Base-by-base conservation (phyloP, 1,284 basidiomycete species). In the Trametes pubescens region DNA sequence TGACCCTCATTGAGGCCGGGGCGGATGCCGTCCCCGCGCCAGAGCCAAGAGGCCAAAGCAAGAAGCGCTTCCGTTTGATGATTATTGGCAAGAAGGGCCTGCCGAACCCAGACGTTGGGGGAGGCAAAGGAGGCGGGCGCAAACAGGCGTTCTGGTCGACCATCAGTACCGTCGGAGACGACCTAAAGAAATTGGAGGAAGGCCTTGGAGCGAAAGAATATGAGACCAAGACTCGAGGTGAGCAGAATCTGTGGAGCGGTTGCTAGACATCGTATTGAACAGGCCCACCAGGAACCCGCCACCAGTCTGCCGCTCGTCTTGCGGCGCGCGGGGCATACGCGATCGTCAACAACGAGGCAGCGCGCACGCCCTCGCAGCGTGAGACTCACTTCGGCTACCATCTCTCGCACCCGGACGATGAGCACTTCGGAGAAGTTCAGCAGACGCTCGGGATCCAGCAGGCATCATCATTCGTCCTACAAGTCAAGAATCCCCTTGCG, bases 211-310 rank as follows among this genome's bases (percentile, higher is more conserved):
- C 79, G 48, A 85, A 82, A 70, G 78, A 78, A 3, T 89, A 89
- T 68, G 84, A 90, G 70, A 91, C 89, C 0, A 89, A 89, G 74
- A 91, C 87, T 4, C 77, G 81, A 75, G 87, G 84, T 84, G 46
- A 44, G 62, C 48, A 11, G 5, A 13, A 35, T 5, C 35, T 24
- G 22, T 29, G 51, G 16, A 16, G 18, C n/a, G 18, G 47, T 18
- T 26, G 4, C 14, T 10, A 48, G 10, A 10, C 18, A 16, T 13
- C 18, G 40, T 43, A 2, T 16, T 43, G 16, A 43, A 37, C 35
- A 9, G 11, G n/a, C 3, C 43, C 21, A 29, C 46, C 57, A 85
- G 85, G 87, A 53, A 78, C 80, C 9, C 80, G 89, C 18, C 84
- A 88, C 65, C 81, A 87, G 65, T 82, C 76, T 4, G 78, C 85